These are phyloP conservation scores for Lanmaoa rubissima DNA, from an alignment of 768 basidiomycete species.

Conservation along the genomic window DNA sequence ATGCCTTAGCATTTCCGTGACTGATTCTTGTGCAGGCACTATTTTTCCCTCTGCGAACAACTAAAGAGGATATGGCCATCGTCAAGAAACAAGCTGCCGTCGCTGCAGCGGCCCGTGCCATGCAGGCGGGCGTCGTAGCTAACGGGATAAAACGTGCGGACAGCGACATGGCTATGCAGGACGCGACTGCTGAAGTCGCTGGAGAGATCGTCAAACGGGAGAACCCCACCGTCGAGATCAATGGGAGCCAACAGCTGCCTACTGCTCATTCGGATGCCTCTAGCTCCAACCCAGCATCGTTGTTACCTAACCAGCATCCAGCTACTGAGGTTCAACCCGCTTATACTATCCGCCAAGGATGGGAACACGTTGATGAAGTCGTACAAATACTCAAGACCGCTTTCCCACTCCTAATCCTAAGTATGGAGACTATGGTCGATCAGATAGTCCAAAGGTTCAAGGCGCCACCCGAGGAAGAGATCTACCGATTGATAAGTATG, in stretches of 20 bases:
- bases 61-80: constrained; percentile 63
- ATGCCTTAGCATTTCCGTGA: background rate
- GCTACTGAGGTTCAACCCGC: constrained; percentile 22
- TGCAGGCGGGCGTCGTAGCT: constrained; percentile 31
- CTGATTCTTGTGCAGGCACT: constrained; percentile 59
- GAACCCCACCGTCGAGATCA: constrained; percentile 16
- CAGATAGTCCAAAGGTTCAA: constrained; percentile 91
- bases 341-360: constrained; percentile 60
- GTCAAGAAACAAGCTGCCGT: constrained; percentile 43
- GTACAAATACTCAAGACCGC: constrained; percentile 92
- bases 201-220: constrained; percentile 29
- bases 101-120: constrained; percentile 32
- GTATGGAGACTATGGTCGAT: constrained; percentile 96
- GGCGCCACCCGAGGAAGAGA: constrained; percentile 85
- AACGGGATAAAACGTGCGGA: constrained; percentile 33
- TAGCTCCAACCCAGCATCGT: constrained; percentile 3
- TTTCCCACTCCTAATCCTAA: constrained; percentile 91
- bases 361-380: constrained; percentile 92
- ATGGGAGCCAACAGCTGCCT: constrained; percentile 25
- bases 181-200: constrained; percentile 26
- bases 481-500: constrained; percentile 87
- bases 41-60: constrained; percentile 92
- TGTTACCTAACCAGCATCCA: constrained; percentile 17
- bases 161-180: constrained; percentile 30
- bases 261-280: constrained; percentile 19